phyloP scores from a whole-genome alignment of 1,284 basidiomycete genomes.

The Ganoderma leucocontextum region DNA sequence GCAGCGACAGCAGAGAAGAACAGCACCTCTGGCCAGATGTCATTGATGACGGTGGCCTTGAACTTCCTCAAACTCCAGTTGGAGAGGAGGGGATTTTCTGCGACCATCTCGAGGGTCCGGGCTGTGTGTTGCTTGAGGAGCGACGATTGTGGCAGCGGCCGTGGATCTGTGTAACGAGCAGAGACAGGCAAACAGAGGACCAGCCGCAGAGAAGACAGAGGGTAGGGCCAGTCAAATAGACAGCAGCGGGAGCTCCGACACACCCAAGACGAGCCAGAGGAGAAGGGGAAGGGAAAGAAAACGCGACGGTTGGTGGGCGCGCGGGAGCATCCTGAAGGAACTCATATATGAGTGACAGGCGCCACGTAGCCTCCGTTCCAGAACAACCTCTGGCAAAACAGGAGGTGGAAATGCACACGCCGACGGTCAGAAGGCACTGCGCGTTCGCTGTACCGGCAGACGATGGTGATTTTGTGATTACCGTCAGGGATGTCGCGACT shows the following conservation, averaged over 20 bases:
- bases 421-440: neutral
- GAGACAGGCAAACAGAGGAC: neutral
- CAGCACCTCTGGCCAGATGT: slow-evolving; percentile 67
- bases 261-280: slow-evolving; percentile 10
- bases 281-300: slow-evolving; percentile 5
- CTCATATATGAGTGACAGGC: slow-evolving; percentile 10
- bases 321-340: slow-evolving; percentile 9
- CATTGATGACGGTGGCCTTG: slow-evolving; percentile 67
- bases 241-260: neutral
- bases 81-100: slow-evolving; percentile 41
- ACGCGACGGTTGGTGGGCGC: neutral
- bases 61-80: slow-evolving; percentile 54
- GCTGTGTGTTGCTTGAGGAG: neutral
- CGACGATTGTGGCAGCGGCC: neutral
- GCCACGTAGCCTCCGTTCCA: slow-evolving; percentile 6
- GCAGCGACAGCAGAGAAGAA: slow-evolving; percentile 64
- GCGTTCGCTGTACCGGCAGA: neutral
- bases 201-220: neutral
- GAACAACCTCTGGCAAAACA: slow-evolving; percentile 3
- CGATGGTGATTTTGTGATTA: neutral
- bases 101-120: slow-evolving; percentile 35
- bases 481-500: neutral
- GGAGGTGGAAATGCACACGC: neutral
- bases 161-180: neutral
- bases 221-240: neutral